Evolutionary conservation across 2,329 filamentous ascomycete species (phyloP).

Genomic region (Alternaria brassicae): DNA sequence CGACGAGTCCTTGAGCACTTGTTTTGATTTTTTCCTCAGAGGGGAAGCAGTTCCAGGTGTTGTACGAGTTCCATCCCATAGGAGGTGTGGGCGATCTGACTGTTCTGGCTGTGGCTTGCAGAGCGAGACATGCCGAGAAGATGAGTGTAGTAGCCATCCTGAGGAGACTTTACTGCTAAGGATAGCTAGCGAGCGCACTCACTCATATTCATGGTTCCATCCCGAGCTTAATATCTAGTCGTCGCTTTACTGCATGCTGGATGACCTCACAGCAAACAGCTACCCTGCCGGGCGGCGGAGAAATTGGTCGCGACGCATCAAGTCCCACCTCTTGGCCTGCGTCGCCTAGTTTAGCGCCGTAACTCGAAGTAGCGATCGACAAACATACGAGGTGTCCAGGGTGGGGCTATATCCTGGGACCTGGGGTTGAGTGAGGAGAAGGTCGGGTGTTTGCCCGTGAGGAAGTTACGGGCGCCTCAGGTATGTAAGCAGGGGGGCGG

Average conservation of each 20-base stretch:
- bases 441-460: neutral
- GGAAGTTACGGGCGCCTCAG: neutral
- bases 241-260: neutral
- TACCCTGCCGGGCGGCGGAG: conserved; percentile 6
- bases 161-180: neutral
- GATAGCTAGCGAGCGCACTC: too few species aligned
- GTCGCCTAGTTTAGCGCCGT: neutral
- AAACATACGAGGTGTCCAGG: neutral
- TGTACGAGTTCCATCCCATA: conserved; percentile 66
- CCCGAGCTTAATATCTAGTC: neutral
- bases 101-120: conserved; percentile 23
- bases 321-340: conserved; percentile 11
- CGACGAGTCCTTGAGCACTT: conserved; percentile 62
- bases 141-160: neutral
- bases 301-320: conserved; percentile 9
- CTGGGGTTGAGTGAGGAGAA: conserved; percentile 9
- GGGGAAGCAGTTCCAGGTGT: conserved; percentile 61
- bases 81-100: conserved; percentile 36
- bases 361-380: neutral
- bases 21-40: conserved; percentile 58
- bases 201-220: neutral
- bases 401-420: neutral
- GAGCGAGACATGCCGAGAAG: conserved; percentile 9
- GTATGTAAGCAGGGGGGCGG: neutral
- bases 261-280: neutral